phyloP scores from a whole-genome alignment of 352 stramenopile species.

The Pythium grandisporangium region DNA sequence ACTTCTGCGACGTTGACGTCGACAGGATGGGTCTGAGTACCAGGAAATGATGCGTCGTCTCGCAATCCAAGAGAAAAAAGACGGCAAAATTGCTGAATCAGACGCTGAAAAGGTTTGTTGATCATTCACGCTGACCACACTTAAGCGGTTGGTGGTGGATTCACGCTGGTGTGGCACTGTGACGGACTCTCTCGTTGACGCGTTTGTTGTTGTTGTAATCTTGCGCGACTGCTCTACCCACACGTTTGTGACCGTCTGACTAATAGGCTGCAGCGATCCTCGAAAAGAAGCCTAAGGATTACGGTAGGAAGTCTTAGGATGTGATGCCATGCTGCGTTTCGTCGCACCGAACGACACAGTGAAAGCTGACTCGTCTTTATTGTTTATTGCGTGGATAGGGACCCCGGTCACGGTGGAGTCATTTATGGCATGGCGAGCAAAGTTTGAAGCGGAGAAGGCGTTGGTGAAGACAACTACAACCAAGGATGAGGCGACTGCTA shows the following conservation, averaged over 20 bases:
- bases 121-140: no score
- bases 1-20: no score
- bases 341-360: no score
- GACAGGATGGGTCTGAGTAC: slow-evolving; percentile 79
- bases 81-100: slow-evolving; percentile 50
- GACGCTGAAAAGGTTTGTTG: slow-evolving; percentile 35
- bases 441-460: slow-evolving; percentile 65
- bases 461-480: slow-evolving; percentile 25
- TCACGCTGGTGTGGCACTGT: neutral
- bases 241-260: no score
- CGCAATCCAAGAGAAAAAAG: slow-evolving; percentile 72
- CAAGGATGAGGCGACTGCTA: slow-evolving; percentile 63
- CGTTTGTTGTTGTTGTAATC: neutral
- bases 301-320: no score
- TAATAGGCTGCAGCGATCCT: no score
- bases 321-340: no score
- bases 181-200: no score
- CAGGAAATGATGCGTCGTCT: slow-evolving; percentile 84
- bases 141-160: neutral
- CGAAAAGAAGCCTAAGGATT: no score
- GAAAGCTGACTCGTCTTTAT: slow-evolving; percentile 2
- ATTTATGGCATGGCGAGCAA: slow-evolving; percentile 61
- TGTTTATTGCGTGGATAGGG: slow-evolving; percentile 21
- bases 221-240: no score
- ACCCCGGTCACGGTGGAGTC: slow-evolving; percentile 74